A percentile compares a stretch with the other conserved stretches of the same genome.
Evolutionary conservation across 2,329 filamentous ascomycete genomes (phyloP).

Genomic region (Colletotrichum tabaci): DNA sequence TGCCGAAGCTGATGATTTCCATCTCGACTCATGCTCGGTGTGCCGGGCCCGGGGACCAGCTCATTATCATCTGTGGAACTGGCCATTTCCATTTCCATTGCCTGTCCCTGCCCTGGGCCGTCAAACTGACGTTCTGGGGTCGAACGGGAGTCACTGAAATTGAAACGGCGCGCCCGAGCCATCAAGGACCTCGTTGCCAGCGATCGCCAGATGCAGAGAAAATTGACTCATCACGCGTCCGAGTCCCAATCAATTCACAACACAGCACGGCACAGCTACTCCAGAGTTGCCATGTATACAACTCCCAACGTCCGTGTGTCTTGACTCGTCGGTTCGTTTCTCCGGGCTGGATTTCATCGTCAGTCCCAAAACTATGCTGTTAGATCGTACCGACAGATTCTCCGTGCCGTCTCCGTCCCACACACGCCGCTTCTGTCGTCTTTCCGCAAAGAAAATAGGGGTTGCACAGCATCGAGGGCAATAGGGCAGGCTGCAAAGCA

Average conservation of each 20-base stretch:
- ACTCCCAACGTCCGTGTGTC: neutral
- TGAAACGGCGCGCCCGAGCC: conserved; percentile 26
- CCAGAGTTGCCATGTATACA: conserved; percentile 3
- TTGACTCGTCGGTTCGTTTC: neutral
- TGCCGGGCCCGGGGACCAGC: neutral
- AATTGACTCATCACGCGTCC: conserved; percentile 23
- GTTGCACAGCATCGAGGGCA: conserved; percentile 11
- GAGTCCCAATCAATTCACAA: conserved; percentile 37
- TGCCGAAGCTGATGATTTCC: neutral
- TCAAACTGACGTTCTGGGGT: neutral
- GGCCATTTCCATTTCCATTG: neutral
- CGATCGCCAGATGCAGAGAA: neutral
- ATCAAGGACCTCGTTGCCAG: conserved; percentile 22
- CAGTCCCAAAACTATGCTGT: neutral
- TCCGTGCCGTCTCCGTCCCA: neutral
- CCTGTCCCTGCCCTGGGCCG: conserved; percentile 22
- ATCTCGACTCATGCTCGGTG: neutral
- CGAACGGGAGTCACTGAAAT: conserved; percentile 25
- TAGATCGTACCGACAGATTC: neutral
- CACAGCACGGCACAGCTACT: conserved; percentile 20
- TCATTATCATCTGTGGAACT: neutral
- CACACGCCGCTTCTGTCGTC: neutral
- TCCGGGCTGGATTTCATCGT: neutral
- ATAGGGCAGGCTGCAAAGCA: neutral
- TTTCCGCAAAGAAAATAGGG: conserved; percentile 4